Evolutionary conservation across 2,329 filamentous ascomycete genomes (phyloP).

Genomic region (Catunica adiposa): DNA sequence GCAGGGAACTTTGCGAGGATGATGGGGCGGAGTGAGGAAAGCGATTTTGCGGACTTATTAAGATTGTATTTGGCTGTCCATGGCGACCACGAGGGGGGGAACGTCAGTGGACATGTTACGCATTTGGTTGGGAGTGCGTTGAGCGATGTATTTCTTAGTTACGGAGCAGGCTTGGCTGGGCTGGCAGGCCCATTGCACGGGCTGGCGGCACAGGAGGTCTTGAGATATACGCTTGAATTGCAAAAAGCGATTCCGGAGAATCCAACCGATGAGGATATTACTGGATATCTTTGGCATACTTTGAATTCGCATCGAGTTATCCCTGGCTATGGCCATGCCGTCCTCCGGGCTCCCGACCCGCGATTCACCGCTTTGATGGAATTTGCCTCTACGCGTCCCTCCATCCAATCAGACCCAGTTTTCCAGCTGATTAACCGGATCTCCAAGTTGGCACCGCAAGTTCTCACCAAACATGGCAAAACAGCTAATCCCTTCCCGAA

Average conservation of each 20-base stretch:
- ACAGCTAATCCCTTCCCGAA: constrained; percentile 97
- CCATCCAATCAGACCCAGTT: constrained; percentile 73
- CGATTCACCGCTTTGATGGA: constrained; percentile 95
- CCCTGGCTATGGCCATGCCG: constrained; percentile 87
- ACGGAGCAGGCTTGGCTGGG: constrained; percentile 88
- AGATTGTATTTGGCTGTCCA: constrained; percentile 90
- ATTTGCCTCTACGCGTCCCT: constrained; percentile 70
- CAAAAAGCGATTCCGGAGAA: constrained; percentile 65
- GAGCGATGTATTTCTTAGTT: constrained; percentile 87
- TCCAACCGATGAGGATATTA: constrained; percentile 68
- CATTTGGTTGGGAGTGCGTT: constrained; percentile 90
- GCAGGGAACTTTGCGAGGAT: constrained; percentile 96
- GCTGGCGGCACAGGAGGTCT: constrained; percentile 90
- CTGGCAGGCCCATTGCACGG: constrained; percentile 50
- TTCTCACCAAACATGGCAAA: constrained; percentile 91
- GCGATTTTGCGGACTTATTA: constrained; percentile 91
- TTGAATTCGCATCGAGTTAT: constrained; percentile 89
- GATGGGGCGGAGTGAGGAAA: constrained; percentile 73
- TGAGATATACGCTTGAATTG: constrained; percentile 96
- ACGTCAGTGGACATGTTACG: constrained; percentile 88
- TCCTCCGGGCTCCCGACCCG: constrained; percentile 90
- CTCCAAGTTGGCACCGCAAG: constrained; percentile 74
- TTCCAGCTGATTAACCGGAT: constrained; percentile 92
- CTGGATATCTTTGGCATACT: constrained; percentile 79
- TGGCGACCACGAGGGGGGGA: constrained; percentile 95